Conservation (phyloP, 2,329 filamentous ascomycete genomes). For the Escovopsis sp. region DNA sequence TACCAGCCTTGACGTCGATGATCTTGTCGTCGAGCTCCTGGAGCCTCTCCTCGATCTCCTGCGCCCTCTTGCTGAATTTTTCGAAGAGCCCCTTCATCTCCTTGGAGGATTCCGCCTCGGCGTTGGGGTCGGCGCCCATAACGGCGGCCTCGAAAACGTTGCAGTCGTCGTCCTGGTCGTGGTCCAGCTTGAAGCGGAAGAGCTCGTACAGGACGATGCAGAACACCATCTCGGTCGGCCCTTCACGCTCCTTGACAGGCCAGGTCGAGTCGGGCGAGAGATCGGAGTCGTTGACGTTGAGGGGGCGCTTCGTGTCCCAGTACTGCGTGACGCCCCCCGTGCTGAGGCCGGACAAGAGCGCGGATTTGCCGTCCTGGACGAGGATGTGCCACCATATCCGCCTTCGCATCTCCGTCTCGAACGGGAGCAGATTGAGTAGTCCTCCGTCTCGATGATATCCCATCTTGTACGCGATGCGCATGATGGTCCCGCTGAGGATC, state of each 20-base stretch:
- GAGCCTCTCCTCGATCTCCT: slow-evolving; percentile 28
- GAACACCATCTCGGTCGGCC: slow-evolving; percentile 48
- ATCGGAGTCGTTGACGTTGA: slow-evolving; percentile 45
- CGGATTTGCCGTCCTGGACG: slow-evolving; percentile 41
- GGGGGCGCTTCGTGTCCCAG: slow-evolving; percentile 42
- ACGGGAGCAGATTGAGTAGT: slow-evolving; percentile 39
- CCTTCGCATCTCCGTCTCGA: slow-evolving; percentile 53
- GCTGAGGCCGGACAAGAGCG: slow-evolving; percentile 41
- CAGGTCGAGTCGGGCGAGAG: slow-evolving; percentile 38
- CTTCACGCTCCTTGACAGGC: slow-evolving; percentile 35
- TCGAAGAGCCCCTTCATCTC: slow-evolving; percentile 15
- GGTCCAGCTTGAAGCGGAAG: slow-evolving; percentile 31
- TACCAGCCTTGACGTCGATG: slow-evolving; percentile 36
- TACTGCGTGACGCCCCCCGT: slow-evolving; percentile 35
- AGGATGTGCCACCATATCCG: slow-evolving; percentile 53
- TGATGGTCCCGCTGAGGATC: slow-evolving; percentile 44
- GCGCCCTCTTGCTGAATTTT: slow-evolving; percentile 27
- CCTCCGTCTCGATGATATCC: slow-evolving; percentile 50
- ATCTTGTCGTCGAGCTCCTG: slow-evolving; percentile 32
- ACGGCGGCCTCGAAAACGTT: slow-evolving; percentile 36
- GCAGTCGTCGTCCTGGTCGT: slow-evolving; percentile 25
- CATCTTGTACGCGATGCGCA: slow-evolving; percentile 53
- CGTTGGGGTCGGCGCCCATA: slow-evolving; percentile 26
- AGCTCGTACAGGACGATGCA: slow-evolving; percentile 36
- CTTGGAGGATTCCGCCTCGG: slow-evolving; percentile 11